Evolutionary conservation across 2,329 filamentous ascomycete species (phyloP), one percentile per base, ranked within the genome.

Genomic region (Xylariaceae sp.): DNA sequence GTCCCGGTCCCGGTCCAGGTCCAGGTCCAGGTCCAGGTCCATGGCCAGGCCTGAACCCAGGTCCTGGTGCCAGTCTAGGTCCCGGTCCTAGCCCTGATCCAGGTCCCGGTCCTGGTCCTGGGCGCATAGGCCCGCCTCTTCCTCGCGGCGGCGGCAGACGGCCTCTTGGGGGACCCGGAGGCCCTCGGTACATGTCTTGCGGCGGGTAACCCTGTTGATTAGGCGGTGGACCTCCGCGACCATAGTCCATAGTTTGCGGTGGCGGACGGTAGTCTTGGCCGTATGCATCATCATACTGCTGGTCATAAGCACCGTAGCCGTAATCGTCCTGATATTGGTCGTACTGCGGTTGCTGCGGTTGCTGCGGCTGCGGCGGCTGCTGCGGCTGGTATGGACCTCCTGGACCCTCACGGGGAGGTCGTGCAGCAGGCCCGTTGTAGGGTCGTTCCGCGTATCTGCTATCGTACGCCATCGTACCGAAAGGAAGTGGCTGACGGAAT

Each of bases 401-500:
- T n/a, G 57, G 55, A 19, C 59, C 61, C 16, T 64, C 55, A 40
- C 58, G 64, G 30, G 72, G 71, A 44, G 62, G 65, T 51, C 73
- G 74, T 42, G 72, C 71, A 48, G 72, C 74, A 30, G 71, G 73
- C 36, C 76, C 76, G 56, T 71, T 72, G 62, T 80, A 79, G n/a
- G 74, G 73, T 53, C 75, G 74, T 26, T 72, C 70, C 53, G 71
- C 71, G 55, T 77, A 79, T 56, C 71, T 74, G 56, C 71, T 73
- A 57, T 79, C 74, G 63, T 80, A 80, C 43, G 78, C 76, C 79
- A 82, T 82, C 15, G 58, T 59, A 26, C 43, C 29, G 46, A 29
- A 40, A 34, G 41, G 22, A 47, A 57, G 42, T 26, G 3, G 16
- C n/a, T 8, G 13, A 39, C 12, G 15, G 18, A 30, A n/a, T 22